Evolutionary conservation across 495 filamentous ascomycete genomes (phyloP).

Genomic region (Usnea hakonensis): DNA sequence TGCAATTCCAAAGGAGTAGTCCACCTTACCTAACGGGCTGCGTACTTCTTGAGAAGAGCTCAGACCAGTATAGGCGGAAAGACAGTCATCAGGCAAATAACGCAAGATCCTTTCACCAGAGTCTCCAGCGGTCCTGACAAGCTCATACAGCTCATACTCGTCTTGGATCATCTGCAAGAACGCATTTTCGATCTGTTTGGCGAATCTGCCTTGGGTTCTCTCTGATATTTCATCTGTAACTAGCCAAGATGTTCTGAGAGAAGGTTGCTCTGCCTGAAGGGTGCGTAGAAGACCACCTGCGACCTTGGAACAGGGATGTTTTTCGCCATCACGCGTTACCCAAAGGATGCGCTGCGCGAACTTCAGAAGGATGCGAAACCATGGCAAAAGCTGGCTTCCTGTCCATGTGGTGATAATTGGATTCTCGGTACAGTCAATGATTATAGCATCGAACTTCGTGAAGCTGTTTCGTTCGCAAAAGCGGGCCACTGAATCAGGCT

Average conservation of each 20-base stretch:
- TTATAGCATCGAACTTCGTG: constrained; percentile 11
- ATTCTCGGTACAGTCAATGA: constrained; percentile 16
- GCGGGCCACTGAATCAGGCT: not conserved
- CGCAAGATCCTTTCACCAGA: constrained; percentile 10
- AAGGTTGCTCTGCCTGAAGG: constrained; percentile 21
- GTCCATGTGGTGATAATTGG: constrained; percentile 21
- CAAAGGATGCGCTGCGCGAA: constrained; percentile 18
- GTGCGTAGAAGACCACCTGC: constrained; percentile 19
- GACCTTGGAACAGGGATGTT: constrained; percentile 11
- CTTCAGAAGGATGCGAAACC: constrained; percentile 18
- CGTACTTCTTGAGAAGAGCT: not conserved
- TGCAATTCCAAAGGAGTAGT: constrained; percentile 13
- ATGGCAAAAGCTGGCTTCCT: constrained; percentile 17
- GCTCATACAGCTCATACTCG: constrained; percentile 3
- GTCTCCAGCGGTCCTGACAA: constrained; percentile 4
- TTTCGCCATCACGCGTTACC: constrained; percentile 12
- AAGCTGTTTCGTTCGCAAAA: not conserved
- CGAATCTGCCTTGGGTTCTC: not conserved
- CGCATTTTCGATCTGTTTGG: not conserved
- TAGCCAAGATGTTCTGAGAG: constrained; percentile 15
- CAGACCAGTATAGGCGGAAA: constrained; percentile 15
- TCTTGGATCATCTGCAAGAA: not conserved
- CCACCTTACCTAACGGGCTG: constrained; percentile 6
- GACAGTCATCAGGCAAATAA: constrained; percentile 21
- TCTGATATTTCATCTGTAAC: not conserved